phyloP scores from a whole-genome alignment of 306 rosid species.

The Morella rubra region DNA sequence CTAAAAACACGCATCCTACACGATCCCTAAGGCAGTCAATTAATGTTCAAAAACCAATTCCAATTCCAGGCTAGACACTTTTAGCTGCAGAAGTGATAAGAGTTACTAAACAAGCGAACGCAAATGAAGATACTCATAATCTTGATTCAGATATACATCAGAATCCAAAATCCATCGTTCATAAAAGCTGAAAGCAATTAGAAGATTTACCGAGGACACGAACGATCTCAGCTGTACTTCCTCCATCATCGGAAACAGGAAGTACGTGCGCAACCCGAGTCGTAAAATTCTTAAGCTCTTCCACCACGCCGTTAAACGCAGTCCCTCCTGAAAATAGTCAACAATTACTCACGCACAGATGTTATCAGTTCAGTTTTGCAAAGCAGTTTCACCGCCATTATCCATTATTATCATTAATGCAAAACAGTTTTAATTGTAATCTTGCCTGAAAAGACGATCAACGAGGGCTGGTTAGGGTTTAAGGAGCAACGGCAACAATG shows the following conservation, averaged over 20 bases:
- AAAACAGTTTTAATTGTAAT: not conserved
- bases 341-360: not conserved
- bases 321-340: constrained; percentile 57
- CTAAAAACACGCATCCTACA: not conserved
- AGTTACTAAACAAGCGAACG: no score
- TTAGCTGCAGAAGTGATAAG: no score
- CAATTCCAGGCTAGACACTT: not conserved
- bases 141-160: not conserved
- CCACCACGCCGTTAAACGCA: constrained; percentile 88
- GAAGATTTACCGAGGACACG: constrained; percentile 69
- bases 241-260: constrained; percentile 95
- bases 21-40: not conserved
- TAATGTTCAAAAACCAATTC: not conserved
- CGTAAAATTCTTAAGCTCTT: constrained; percentile 73
- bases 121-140: no score
- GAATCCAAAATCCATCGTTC: not conserved
- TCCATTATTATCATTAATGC: not conserved
- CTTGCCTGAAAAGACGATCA: constrained; percentile 79
- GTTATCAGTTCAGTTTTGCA: not conserved
- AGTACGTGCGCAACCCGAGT: constrained; percentile 96
- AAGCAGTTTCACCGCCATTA: not conserved
- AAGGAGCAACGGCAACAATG: constrained; percentile 46
- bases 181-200: not conserved
- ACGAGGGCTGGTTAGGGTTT: constrained; percentile 46
- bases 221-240: constrained; percentile 95